Evolutionary conservation across 2,329 filamentous ascomycete species (phyloP), one percentile per base, ranked within the genome.

Genomic region (Fusarium sp.): DNA sequence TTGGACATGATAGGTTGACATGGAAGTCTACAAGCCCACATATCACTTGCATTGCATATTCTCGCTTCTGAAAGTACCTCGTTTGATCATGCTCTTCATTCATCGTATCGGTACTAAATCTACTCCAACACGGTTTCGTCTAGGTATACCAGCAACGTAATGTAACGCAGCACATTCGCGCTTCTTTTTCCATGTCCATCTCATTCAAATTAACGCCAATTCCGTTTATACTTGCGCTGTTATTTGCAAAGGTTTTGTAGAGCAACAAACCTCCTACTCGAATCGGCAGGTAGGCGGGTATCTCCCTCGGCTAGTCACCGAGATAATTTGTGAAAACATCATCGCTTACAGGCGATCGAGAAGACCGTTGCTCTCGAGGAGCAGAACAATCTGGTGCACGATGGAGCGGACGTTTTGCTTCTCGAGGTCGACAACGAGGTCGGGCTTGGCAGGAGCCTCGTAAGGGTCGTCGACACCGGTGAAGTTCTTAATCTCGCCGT

Each of bases 401-500:
- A 95, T 95, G 64, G 92, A 96, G 77, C 96, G 88, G 49, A 98
- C 94, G 72, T 89, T 92, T 82, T 93, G 93, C 87, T 91, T 96
- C 83, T 92, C 90, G 58, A 91, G 80, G 81, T 98, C 92, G 41
- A 98, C 95, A 7, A 89, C 89, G 71, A 99, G 85, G 79, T 98
- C 90, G 31, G 94, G 88, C 83, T 95, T 94, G 72, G 82, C 76
- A 12, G 96, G 96, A 23, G 81, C 79, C 89, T 99, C 96, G 79
- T 99, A 99, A 50, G 96, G 94, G 84, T 98, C 95, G 79, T 98
- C 95, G 60, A 99, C 94, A 76, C 96, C 96, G 10, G 96, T 99
- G 88, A 99, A 99, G 70, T 94, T 94, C 89, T 94, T 96, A 82
- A 99, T 97, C 84, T 97, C 92, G 62, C 96, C 96, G 21, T 86